Conservation (phyloP, 768 basidiomycete species). For the Tricholomella constricta region DNA sequence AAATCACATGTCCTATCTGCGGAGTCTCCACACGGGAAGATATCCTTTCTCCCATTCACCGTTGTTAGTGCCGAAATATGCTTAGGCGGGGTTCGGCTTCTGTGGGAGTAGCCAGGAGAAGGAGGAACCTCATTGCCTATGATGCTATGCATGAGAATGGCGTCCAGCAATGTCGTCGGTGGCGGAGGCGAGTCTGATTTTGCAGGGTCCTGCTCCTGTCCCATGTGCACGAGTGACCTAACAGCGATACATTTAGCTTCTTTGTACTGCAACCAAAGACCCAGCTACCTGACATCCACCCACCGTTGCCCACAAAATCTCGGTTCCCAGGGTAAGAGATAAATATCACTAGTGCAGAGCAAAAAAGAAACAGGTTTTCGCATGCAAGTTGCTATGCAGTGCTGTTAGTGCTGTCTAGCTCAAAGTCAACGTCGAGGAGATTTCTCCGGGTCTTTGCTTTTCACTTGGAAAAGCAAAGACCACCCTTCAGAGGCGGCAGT, state of each 20-base stretch:
- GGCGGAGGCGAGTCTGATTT: too few relatives aligned
- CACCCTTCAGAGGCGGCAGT: constrained; percentile 32
- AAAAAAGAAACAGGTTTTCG: too few relatives aligned
- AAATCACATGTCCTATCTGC: background rate
- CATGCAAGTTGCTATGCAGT: background rate
- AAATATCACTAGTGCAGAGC: background rate
- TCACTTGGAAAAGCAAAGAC: background rate
- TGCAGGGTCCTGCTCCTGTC: too few relatives aligned
- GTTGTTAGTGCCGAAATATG: too few relatives aligned
- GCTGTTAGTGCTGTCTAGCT: constrained; percentile 9
- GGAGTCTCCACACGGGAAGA: background rate
- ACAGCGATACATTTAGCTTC: too few relatives aligned
- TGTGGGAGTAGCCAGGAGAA: too few relatives aligned
- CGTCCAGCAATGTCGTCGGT: too few relatives aligned
- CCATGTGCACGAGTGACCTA: too few relatives aligned
- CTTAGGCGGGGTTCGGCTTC: too few relatives aligned
- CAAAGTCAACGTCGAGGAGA: constrained; percentile 11
- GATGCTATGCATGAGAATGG: too few relatives aligned
- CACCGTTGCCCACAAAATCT: background rate
- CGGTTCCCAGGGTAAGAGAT: background rate
- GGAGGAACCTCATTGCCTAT: too few relatives aligned
- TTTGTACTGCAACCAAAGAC: background rate
- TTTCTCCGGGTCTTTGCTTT: background rate
- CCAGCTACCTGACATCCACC: background rate
- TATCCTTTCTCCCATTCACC: too few relatives aligned